Base-by-base conservation (phyloP, 192 early-diverging fungal genomes). In the Backusella tuberculispora region DNA sequence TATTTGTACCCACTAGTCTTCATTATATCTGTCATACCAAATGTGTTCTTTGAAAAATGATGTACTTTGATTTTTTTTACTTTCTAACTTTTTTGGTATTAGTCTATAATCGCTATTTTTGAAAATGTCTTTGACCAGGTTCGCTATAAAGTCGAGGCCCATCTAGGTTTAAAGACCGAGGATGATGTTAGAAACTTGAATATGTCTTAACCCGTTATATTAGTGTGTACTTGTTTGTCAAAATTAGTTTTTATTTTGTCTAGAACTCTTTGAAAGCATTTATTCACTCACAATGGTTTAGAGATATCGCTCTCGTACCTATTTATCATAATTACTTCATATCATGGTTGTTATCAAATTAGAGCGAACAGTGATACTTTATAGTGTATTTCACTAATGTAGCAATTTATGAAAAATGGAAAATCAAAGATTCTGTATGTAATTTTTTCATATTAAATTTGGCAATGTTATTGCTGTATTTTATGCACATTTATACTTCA, bases 151-250 rank as follows among this genome's bases (percentile, higher is more conserved):
- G 53, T 60, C 53, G 53, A 60, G 53, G 53, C 53, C 53, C 53
- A 60, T 26, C 21, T 34, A 9, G 21, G 12, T 60, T 60, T 24
- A 60, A 60, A 60, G 53, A 24, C 53, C 53, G 53, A 60, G 21
- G 24, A 60, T 60, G 26, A 50, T 60, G 53, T 60, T 60, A 26
- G 8, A 60, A 60, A 60, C 53, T 60, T 60, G 53, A 26, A 60
- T 60, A 26, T 12, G 53, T n/a, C 53, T 60, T 60, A 60, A 56
- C 21, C 53, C 21, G 53, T 60, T 60, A 60, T 60, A 60, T 60
- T 24, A 60, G 9, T 26, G 12, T 19, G 21, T 12, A 26, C 21
- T 60, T 60, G 53, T 60, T 26, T 60, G 53, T 60, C 53, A 56
- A 56, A 56, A 56, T 24, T 56, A 9, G 50, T 56, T 21, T 24